Conservation (phyloP, 768 basidiomycete species). For the Pulveroboletus sp. region DNA sequence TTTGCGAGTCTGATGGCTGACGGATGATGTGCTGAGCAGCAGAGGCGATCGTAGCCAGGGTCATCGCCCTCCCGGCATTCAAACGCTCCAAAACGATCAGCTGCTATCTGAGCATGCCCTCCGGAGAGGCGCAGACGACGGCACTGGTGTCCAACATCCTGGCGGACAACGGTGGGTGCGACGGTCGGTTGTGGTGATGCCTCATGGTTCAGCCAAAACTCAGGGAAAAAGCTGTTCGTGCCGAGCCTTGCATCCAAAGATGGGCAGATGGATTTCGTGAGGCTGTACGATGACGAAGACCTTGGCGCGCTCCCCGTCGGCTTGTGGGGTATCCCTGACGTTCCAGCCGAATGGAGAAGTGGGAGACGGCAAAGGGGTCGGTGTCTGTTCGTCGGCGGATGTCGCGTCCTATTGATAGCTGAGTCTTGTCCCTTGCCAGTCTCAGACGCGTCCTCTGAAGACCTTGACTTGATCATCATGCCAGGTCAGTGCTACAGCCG, state of each 20-base stretch:
- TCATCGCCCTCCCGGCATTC: slow-evolving; percentile 52
- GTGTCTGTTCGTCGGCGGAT: slow-evolving; percentile 17
- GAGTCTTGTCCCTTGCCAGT: slow-evolving; percentile 15
- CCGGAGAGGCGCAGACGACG: slow-evolving; percentile 61
- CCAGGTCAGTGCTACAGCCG: slow-evolving; percentile 45
- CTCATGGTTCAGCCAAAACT: neutral
- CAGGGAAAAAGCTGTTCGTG: slow-evolving; percentile 66
- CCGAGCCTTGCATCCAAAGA: slow-evolving; percentile 53
- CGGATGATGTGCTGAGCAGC: slow-evolving; percentile 12
- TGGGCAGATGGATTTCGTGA: slow-evolving; percentile 59
- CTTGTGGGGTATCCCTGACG: slow-evolving; percentile 75
- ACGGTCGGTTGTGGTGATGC: neutral
- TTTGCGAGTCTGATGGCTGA: slow-evolving; percentile 1
- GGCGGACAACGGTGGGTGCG: slow-evolving; percentile 54
- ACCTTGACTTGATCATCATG: slow-evolving; percentile 60
- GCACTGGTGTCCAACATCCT: slow-evolving; percentile 49
- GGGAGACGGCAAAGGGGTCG: slow-evolving; percentile 48
- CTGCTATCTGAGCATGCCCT: slow-evolving; percentile 80
- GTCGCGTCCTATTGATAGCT: slow-evolving; percentile 1
- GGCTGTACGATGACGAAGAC: slow-evolving; percentile 56
- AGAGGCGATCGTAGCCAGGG: slow-evolving; percentile 38
- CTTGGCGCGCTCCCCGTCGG: slow-evolving; percentile 53
- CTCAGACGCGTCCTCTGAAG: slow-evolving; percentile 32
- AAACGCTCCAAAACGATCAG: slow-evolving; percentile 46
- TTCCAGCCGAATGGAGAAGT: slow-evolving; percentile 41